Percentiles rank a stretch among this genome's conserved stretches.
These are phyloP conservation scores for Balansia obtecta DNA, from an alignment of 2,329 filamentous ascomycete species.

Conservation along the genomic window DNA sequence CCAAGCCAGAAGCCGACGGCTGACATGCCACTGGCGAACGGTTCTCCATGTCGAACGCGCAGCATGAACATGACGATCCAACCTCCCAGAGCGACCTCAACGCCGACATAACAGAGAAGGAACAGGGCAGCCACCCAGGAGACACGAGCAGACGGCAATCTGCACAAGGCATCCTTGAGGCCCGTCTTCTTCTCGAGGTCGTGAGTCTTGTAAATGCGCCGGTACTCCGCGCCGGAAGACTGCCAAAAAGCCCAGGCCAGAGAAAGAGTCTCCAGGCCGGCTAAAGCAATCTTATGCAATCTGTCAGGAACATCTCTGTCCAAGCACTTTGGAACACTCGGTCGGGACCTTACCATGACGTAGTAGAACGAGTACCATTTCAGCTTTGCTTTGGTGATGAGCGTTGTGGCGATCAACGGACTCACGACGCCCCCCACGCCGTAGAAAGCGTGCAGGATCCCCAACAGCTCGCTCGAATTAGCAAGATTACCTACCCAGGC, in stretches of 20 bases:
- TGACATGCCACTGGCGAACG: slow-evolving; percentile 57
- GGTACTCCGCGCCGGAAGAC: slow-evolving; percentile 11
- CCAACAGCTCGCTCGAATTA: slow-evolving; percentile 54
- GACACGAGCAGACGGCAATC: slow-evolving; percentile 32
- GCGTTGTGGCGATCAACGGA: slow-evolving; percentile 57
- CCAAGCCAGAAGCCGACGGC: slow-evolving; percentile 70
- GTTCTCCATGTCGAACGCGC: slow-evolving; percentile 48
- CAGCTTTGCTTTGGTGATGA: slow-evolving; percentile 49
- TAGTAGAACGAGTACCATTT: slow-evolving; percentile 67
- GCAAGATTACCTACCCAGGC: slow-evolving; percentile 51
- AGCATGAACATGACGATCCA: slow-evolving; percentile 79
- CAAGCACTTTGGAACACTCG: neutral
- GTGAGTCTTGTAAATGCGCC: slow-evolving; percentile 7
- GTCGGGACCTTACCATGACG: slow-evolving; percentile 45
- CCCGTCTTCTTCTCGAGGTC: slow-evolving; percentile 7
- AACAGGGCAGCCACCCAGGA: slow-evolving; percentile 64
- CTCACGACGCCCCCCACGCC: slow-evolving; percentile 54
- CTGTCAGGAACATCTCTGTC: neutral
- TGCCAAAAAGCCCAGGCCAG: slow-evolving; percentile 47
- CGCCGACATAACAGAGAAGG: slow-evolving; percentile 63
- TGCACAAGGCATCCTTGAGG: slow-evolving; percentile 24
- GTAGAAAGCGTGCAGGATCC: slow-evolving; percentile 53
- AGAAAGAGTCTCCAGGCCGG: slow-evolving; percentile 38
- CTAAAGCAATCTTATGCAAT: slow-evolving; percentile 38
- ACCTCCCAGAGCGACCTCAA: slow-evolving; percentile 52